Percentiles rank a stretch among this genome's conserved stretches.
phyloP scores from a whole-genome alignment of 164 flowering plant genomes.

The Platanus orientalis region DNA sequence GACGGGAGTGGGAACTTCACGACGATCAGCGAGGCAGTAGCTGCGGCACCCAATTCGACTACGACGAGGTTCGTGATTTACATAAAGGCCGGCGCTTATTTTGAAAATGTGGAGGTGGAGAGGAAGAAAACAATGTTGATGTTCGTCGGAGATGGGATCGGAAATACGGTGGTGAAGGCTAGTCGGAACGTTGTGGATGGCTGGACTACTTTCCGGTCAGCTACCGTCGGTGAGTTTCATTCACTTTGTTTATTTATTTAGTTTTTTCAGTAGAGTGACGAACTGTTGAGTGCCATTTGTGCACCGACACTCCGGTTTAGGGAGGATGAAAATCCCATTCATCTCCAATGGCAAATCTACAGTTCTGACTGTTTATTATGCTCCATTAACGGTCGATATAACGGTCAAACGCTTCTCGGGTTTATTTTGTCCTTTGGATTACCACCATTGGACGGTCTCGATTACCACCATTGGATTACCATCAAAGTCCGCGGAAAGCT shows the following conservation, averaged over 20 bases:
- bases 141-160: conserved; percentile 94
- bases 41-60: conserved; percentile 64
- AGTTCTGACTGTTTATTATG: too few relatives aligned
- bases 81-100: conserved; percentile 75
- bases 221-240: conserved; percentile 74
- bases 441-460: too few relatives aligned
- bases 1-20: conserved; percentile 88
- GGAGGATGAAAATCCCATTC: too few relatives aligned
- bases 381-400: too few relatives aligned
- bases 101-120: conserved; percentile 70
- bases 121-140: conserved; percentile 57
- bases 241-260: neutral
- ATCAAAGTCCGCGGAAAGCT: too few relatives aligned
- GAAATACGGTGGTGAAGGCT: conserved; percentile 73
- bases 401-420: too few relatives aligned
- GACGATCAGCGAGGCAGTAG: conserved; percentile 66
- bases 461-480: too few relatives aligned
- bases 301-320: too few relatives aligned
- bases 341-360: too few relatives aligned
- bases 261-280: neutral
- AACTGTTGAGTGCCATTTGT: too few relatives aligned
- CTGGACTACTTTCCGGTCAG: conserved; percentile 85
- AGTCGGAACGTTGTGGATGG: conserved; percentile 69
- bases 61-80: conserved; percentile 66
- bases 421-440: too few relatives aligned